Conservation (phyloP, 768 basidiomycete species). For the Suillus subluteus region DNA sequence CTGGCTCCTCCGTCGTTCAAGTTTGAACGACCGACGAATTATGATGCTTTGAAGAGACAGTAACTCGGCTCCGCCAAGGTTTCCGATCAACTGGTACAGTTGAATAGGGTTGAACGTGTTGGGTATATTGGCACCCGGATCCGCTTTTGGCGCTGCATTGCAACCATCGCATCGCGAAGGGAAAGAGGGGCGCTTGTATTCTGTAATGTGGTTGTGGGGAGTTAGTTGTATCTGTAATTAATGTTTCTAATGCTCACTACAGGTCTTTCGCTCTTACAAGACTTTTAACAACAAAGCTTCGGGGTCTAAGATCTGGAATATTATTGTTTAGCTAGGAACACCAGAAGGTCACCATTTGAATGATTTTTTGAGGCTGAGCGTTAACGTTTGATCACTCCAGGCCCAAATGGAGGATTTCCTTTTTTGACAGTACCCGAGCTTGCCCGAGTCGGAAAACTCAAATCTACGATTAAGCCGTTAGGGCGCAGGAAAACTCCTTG, state of each 20-base stretch:
- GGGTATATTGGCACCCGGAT: background rate
- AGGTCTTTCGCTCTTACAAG: background rate
- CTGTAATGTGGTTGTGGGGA: background rate
- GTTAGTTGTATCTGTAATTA: background rate
- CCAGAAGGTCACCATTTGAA: background rate
- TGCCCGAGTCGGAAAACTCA: background rate
- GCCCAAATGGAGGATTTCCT: conserved; percentile 5
- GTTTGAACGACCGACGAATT: background rate
- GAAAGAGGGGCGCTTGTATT: background rate
- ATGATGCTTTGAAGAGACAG: background rate
- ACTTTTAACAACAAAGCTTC: background rate
- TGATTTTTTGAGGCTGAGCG: background rate
- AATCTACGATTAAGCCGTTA: background rate
- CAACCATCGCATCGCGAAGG: background rate
- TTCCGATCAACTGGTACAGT: background rate
- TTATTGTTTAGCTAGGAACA: background rate
- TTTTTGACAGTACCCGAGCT: background rate
- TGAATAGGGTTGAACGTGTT: background rate
- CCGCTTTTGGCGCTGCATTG: background rate
- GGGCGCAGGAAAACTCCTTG: conserved; percentile 4
- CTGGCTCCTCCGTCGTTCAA: background rate
- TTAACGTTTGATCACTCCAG: background rate
- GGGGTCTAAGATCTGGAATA: background rate
- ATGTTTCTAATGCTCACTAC: background rate
- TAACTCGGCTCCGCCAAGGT: background rate